Conservation (phyloP, 2,329 filamentous ascomycete species). For the Berkeleyomyces basicola region DNA sequence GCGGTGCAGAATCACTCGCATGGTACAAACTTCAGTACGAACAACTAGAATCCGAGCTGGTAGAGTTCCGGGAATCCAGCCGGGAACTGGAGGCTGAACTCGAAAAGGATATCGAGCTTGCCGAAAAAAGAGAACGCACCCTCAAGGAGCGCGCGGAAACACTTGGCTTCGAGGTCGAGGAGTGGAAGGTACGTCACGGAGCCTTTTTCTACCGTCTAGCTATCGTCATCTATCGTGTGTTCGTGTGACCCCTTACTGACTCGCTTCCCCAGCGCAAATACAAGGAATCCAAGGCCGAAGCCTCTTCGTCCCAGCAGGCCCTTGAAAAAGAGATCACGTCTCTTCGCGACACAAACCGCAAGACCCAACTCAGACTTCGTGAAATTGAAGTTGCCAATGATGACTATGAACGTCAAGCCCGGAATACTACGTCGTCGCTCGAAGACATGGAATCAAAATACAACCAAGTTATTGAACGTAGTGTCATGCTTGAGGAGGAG, state of each 20-base stretch:
- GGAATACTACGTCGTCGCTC: slow-evolving; percentile 86
- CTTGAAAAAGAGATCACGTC: slow-evolving; percentile 94
- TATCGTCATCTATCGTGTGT: not conserved
- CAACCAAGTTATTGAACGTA: slow-evolving; percentile 81
- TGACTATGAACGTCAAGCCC: slow-evolving; percentile 90
- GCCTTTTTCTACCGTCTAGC: not conserved
- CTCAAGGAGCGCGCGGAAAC: slow-evolving; percentile 77
- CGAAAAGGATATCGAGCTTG: slow-evolving; percentile 88
- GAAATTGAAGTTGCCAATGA: slow-evolving; percentile 98
- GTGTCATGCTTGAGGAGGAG: slow-evolving; percentile 88
- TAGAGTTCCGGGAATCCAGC: slow-evolving; percentile 87
- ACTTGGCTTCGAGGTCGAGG: slow-evolving; percentile 76
- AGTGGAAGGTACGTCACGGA: slow-evolving; percentile 76
- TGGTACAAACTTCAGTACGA: slow-evolving; percentile 98
- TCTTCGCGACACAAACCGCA: slow-evolving; percentile 68
- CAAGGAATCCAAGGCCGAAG: slow-evolving; percentile 83
- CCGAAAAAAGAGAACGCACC: slow-evolving; percentile 78
- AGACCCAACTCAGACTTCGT: slow-evolving; percentile 65
- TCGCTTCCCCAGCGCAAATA: slow-evolving; percentile 59
- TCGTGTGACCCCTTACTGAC: slow-evolving; percentile 5
- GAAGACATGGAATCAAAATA: slow-evolving; percentile 97
- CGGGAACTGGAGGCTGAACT: slow-evolving; percentile 87
- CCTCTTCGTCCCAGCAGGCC: slow-evolving; percentile 63
- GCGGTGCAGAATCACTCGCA: slow-evolving; percentile 57
- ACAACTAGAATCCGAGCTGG: slow-evolving; percentile 74